Percentiles rank a stretch among this genome's conserved stretches.
Evolutionary conservation across 2,329 filamentous ascomycete species (phyloP).

Genomic region (Tolypocladium endophyticum): DNA sequence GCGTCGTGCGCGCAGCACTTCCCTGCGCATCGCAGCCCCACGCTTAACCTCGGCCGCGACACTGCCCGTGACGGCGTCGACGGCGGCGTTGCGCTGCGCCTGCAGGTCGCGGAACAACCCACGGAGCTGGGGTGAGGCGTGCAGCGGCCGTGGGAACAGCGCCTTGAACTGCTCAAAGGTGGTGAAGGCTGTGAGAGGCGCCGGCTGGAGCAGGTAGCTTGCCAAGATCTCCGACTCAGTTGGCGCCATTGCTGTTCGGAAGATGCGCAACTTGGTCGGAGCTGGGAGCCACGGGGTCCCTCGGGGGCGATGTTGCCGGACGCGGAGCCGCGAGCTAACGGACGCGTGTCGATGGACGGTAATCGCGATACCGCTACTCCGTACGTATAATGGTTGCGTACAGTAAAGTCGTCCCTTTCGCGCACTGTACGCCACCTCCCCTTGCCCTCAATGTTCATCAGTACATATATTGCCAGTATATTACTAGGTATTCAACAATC

Average conservation of each 20-base stretch:
- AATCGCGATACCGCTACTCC: background rate
- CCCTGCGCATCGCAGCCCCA: conserved; percentile 46
- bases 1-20: conserved; percentile 42
- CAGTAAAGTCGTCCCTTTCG: background rate
- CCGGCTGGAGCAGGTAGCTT: conserved; percentile 69
- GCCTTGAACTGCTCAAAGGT: conserved; percentile 65
- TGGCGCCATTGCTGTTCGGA: conserved; percentile 47
- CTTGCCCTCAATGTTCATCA: too few species aligned
- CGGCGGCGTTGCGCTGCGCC: conserved; percentile 55
- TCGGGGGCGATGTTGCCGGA: background rate
- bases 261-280: background rate
- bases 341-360: background rate
- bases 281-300: background rate
- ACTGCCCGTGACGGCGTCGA: conserved; percentile 56
- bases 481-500: background rate
- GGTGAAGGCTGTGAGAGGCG: conserved; percentile 62
- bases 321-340: background rate
- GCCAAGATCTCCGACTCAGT: conserved; percentile 65
- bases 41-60: conserved; percentile 55
- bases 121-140: conserved; percentile 55
- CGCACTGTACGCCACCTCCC: background rate
- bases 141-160: conserved; percentile 61
- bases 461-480: too few species aligned
- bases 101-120: conserved; percentile 72
- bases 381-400: background rate